Evolutionary conservation across 805 yeast genomes (phyloP).

Genomic region (Candida nitratophila): DNA sequence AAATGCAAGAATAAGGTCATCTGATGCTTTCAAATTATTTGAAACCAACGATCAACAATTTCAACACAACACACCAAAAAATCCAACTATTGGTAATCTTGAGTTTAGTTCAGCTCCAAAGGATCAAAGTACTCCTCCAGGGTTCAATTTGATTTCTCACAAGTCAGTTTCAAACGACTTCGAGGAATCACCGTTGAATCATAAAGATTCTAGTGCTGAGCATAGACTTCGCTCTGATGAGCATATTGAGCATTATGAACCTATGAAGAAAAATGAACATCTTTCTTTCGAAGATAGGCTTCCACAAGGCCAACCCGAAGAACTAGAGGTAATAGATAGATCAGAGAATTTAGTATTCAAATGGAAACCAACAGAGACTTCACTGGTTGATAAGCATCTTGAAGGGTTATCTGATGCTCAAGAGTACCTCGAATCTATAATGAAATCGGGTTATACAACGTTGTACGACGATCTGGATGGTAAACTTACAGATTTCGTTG

Average conservation of each 20-base stretch:
- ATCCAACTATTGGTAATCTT: not conserved
- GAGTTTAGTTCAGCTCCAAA: not conserved
- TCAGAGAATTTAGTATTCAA: not conserved
- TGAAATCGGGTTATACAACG: conserved; percentile 28
- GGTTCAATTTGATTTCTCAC: not conserved
- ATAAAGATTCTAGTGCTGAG: not conserved
- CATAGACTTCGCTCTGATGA: not conserved
- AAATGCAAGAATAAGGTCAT: not conserved
- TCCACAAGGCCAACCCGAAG: not conserved
- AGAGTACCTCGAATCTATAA: conserved; percentile 2
- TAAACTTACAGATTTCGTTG: conserved; percentile 52
- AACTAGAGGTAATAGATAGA: not conserved
- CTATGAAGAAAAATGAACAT: not conserved
- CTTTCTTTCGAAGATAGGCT: not conserved
- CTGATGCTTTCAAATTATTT: not conserved
- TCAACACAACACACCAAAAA: not conserved
- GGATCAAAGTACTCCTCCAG: not conserved
- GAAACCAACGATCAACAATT: not conserved
- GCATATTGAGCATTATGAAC: too few species aligned
- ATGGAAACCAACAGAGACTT: not conserved
- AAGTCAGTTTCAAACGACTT: too few species aligned
- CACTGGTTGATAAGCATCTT: not conserved
- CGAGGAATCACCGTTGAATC: not conserved
- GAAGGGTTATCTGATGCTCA: not conserved
- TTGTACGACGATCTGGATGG: conserved; percentile 62